Evolutionary conservation across 2,329 filamentous ascomycete species (phyloP), one percentile per base, ranked within the genome.

Genomic region (Aureobasidium sp.): DNA sequence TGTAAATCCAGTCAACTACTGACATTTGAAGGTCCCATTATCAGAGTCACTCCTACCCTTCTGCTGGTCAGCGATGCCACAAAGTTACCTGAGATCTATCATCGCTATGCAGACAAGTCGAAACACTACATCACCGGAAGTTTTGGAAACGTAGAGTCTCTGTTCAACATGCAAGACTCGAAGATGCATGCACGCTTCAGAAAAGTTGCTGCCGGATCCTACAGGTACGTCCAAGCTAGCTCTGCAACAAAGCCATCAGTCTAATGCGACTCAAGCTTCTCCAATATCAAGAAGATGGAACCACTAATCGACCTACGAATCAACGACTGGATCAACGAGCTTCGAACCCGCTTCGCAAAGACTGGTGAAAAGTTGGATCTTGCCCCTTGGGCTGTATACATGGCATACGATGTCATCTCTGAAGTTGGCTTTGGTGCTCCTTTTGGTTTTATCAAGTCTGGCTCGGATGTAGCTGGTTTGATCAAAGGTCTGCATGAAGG

Each of bases 91-190:
- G 75, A 78, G 14, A 79, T 86, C 30, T 86, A 85, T 71, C 75
- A 77, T 58, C 78, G 81, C 27, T 74, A 80, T 64, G 81, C 79
- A 5, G 76, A 82, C 70, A 86, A 85, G 67, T 81, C 80, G 1
- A 76, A 81, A 53, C 79, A 83, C 69, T 85, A 85, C 67, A 81
- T 84, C 62, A 81, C 81, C 0, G 82, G 82, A 25, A 80, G 76
- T 29, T 83, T 85, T 65, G 82, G 82, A 16, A 77, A 81, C 61
- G 78, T 75, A 5, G 82, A 84, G 63, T 78, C 76, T 1, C 66
- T 85, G 6, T 84, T 86, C 70, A 84, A 84, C 62, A 84, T 83
- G 77, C 79, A 80, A 63, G 77, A 81, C 49, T 74, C 79, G 49
- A 75, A 74, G 59, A 71, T 73, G 5, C 83, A 85, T 67, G 75